These are phyloP conservation scores for Lentithecium fluviatile DNA, from an alignment of 495 filamentous ascomycete species.

Conservation along the genomic window DNA sequence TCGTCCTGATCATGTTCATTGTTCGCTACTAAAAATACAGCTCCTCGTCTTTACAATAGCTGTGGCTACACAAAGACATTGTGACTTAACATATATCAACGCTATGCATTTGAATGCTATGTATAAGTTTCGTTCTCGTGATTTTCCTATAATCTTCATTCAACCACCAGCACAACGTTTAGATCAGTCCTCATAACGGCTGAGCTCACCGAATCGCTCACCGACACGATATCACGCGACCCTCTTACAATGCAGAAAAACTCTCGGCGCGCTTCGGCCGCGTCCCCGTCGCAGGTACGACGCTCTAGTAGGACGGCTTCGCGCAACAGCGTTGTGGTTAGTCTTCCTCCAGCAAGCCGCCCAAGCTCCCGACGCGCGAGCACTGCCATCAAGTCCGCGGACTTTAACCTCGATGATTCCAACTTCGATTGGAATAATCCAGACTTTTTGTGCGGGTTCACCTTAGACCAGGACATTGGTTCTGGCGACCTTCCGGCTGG, in stretches of 20 bases:
- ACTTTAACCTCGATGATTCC: not conserved
- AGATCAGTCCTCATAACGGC: no score
- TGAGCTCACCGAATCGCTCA: no score
- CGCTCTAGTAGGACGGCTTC: not conserved
- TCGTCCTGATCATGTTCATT: not conserved
- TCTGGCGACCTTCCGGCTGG: not conserved
- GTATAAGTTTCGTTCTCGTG: not conserved
- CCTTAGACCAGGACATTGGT: not conserved
- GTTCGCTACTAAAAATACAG: not conserved
- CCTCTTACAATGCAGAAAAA: not conserved
- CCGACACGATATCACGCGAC: not conserved
- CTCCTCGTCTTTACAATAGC: not conserved
- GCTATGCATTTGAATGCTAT: not conserved
- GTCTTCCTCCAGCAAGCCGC: not conserved
- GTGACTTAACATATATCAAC: constrained; percentile 13
- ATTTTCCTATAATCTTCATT: not conserved
- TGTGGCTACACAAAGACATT: constrained; percentile 15
- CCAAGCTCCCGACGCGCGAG: not conserved
- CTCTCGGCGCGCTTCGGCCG: not conserved
- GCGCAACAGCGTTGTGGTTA: not conserved
- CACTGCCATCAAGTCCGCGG: not conserved
- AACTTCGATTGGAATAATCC: not conserved
- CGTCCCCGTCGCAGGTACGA: not conserved
- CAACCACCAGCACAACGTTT: no score
- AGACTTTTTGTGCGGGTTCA: not conserved